These are phyloP conservation scores for Diospyros lotus DNA, from an alignment of 148 eudicot species.

Conservation along the genomic window DNA sequence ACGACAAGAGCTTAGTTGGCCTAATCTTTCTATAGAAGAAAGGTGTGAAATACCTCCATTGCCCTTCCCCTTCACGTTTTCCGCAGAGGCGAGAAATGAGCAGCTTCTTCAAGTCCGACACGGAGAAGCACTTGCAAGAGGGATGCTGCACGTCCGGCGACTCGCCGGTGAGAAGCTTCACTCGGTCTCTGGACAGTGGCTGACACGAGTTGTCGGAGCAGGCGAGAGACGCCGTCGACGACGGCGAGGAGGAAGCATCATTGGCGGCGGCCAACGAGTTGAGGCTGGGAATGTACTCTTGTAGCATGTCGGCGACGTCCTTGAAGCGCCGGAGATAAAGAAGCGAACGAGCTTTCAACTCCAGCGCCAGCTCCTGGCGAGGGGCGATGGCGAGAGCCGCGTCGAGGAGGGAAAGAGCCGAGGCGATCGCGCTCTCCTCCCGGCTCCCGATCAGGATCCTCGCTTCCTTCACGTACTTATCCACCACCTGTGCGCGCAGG, in stretches of 20 bases:
- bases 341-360: constrained; percentile 70
- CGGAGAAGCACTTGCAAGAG: constrained; percentile 78
- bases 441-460: constrained; percentile 48
- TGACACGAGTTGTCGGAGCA: constrained; percentile 54
- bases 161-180: constrained; percentile 49
- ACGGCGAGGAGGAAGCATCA: constrained; percentile 22
- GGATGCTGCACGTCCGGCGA: constrained; percentile 33
- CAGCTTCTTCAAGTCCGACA: constrained; percentile 78
- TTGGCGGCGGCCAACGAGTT: constrained; percentile 37
- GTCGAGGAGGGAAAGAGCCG: constrained; percentile 61
- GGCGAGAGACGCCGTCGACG: constrained; percentile 18
- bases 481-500: constrained; percentile 51
- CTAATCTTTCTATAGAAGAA: no score
- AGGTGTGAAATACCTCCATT: constrained; percentile 68
- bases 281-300: constrained; percentile 86
- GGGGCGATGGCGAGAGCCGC: constrained; percentile 63
- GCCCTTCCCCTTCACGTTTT: constrained; percentile 72
- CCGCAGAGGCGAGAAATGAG: constrained; percentile 64
- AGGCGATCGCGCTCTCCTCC: constrained; percentile 46
- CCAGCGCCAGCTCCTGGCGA: constrained; percentile 57
- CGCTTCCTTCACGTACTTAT: constrained; percentile 70
- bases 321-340: constrained; percentile 65
- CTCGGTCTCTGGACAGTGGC: constrained; percentile 50
- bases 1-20: no score
- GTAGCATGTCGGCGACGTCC: constrained; percentile 82